A percentile compares a stretch with the other conserved stretches of the same genome.
phyloP scores from a whole-genome alignment of 345 rosid species.

The Pugionium cornutum region DNA sequence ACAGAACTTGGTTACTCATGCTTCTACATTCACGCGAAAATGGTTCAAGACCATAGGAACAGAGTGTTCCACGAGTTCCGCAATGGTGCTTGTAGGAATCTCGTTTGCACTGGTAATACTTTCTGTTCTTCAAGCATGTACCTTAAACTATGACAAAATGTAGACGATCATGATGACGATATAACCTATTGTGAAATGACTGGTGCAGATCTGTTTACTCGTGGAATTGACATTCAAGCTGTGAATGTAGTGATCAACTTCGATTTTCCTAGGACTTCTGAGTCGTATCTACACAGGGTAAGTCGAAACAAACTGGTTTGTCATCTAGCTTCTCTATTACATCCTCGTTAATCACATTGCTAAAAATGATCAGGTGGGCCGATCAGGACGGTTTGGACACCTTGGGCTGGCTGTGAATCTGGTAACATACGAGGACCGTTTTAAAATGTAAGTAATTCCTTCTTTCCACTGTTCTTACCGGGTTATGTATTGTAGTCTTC shows the following conservation, averaged over 20 bases:
- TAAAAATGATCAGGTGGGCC: conserved; percentile 67
- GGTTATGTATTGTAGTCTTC: not conserved
- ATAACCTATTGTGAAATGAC: conserved; percentile 15
- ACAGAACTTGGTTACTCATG: conserved; percentile 99
- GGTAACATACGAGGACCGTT: conserved; percentile 98
- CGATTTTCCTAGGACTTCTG: conserved; percentile 94
- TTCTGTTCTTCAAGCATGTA: conserved; percentile 21
- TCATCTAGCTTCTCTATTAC: not conserved
- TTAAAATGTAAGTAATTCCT: conserved; percentile 64
- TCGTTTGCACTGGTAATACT: conserved; percentile 93
- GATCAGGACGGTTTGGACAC: conserved; percentile 99
- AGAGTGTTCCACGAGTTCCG: conserved; percentile 99
- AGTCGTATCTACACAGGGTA: conserved; percentile 99
- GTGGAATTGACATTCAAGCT: conserved; percentile 99
- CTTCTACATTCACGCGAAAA: conserved; percentile 96
- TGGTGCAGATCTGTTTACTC: conserved; percentile 88
- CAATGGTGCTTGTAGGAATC: conserved; percentile 99
- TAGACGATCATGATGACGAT: conserved; percentile 2
- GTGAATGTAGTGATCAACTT: conserved; percentile 98
- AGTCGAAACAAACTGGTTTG: conserved; percentile 20
- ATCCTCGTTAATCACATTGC: not conserved
- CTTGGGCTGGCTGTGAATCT: conserved; percentile 99
- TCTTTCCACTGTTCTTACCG: not conserved
- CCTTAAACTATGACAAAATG: conserved; percentile 8
- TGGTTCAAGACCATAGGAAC: conserved; percentile 99